Conservation (phyloP, 2,329 filamentous ascomycete genomes). For the Metarhizium humberi region DNA sequence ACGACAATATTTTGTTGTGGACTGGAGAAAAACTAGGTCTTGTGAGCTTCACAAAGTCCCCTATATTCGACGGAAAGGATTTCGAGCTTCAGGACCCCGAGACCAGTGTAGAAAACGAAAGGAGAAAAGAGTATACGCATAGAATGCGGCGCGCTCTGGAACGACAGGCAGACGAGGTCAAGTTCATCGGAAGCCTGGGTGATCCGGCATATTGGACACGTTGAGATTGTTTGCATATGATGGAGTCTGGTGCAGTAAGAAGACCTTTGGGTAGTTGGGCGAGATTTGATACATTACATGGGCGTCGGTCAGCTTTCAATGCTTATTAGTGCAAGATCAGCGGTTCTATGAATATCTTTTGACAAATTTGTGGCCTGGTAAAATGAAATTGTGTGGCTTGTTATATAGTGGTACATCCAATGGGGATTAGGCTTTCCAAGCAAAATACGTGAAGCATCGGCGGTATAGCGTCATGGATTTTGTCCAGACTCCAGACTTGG, state of each 20-base stretch:
- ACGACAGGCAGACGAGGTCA: slow-evolving; percentile 68
- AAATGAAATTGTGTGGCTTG: neutral
- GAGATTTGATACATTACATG: neutral
- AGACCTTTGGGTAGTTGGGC: neutral
- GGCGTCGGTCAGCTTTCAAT: neutral
- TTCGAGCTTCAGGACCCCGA: slow-evolving; percentile 42
- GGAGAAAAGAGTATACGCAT: slow-evolving; percentile 53
- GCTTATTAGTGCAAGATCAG: neutral
- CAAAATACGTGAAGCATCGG: too few relatives aligned
- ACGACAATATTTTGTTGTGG: slow-evolving; percentile 74
- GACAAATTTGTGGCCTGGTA: neutral
- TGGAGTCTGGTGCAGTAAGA: neutral
- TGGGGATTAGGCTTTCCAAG: too few relatives aligned
- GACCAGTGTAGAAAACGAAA: slow-evolving; percentile 34
- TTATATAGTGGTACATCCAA: too few relatives aligned
- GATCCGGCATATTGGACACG: neutral
- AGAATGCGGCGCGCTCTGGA: slow-evolving; percentile 68
- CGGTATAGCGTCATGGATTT: too few relatives aligned
- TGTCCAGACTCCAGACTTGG: too few relatives aligned
- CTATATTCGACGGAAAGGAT: slow-evolving; percentile 38
- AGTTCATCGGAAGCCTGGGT: slow-evolving; percentile 60
- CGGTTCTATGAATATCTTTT: neutral
- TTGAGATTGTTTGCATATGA: neutral
- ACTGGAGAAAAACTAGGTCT: slow-evolving; percentile 78
- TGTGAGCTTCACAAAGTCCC: slow-evolving; percentile 49